Evolutionary conservation across 768 basidiomycete genomes (phyloP).

Genomic region (Goffeauzyma gilvescens): DNA sequence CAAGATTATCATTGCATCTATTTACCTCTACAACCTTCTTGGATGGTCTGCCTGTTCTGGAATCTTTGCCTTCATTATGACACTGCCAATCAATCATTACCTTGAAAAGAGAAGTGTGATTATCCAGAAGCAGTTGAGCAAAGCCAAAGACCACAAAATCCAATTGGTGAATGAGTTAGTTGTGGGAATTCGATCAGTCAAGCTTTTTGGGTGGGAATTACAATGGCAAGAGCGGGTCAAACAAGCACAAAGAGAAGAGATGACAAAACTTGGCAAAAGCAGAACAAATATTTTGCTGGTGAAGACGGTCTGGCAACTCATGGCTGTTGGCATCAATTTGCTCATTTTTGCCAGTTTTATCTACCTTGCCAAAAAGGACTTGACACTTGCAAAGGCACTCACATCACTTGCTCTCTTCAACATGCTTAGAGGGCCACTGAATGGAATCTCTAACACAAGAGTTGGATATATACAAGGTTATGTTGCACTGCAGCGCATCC

Average conservation of each 20-base stretch:
- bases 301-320: constrained; percentile 2
- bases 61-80: constrained; percentile 47
- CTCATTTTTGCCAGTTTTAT: constrained; percentile 38
- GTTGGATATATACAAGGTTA: constrained; percentile 40
- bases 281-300: constrained; percentile 4
- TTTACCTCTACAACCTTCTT: constrained; percentile 37
- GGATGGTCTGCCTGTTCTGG: constrained; percentile 54
- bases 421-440: constrained; percentile 41
- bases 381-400: constrained; percentile 65
- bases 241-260: constrained; percentile 6
- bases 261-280: constrained; percentile 6
- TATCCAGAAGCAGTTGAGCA: constrained; percentile 1
- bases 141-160: constrained; percentile 56
- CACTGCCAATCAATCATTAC: constrained; percentile 43
- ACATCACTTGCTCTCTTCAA: constrained; percentile 70
- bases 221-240: constrained; percentile 5
- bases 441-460: neutral
- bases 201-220: constrained; percentile 8
- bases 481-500: constrained; percentile 50
- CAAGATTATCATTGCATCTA: constrained; percentile 4
- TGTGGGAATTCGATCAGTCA: constrained; percentile 25
- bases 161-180: constrained; percentile 59
- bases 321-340: constrained; percentile 5
- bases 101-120: constrained; percentile 38
- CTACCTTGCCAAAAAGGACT: constrained; percentile 50